A percentile compares a stretch with the other conserved stretches of the same genome.
These are phyloP conservation scores for Pythium scleroteichum DNA, from an alignment of 352 stramenopile species.

Conservation along the genomic window DNA sequence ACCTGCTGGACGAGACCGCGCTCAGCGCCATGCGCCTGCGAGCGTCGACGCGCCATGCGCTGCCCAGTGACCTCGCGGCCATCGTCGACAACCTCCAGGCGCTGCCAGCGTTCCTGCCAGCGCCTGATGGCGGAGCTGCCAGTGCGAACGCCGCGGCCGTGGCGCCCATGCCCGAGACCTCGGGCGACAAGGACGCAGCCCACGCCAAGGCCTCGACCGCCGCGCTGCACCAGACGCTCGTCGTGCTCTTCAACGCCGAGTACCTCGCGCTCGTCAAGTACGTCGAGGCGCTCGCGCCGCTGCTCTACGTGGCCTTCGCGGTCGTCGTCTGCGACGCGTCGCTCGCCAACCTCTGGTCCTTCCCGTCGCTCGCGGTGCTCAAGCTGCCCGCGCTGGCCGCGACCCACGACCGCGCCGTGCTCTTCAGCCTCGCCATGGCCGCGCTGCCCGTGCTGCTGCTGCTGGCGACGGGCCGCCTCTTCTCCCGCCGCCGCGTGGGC, in stretches of 20 bases:
- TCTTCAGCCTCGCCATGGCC: slow-evolving; percentile 1
- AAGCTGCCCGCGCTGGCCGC: slow-evolving; percentile 1
- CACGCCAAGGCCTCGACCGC: background rate
- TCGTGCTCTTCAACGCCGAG: slow-evolving; percentile 26
- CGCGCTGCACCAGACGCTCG: slow-evolving; percentile 9
- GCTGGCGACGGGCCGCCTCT: background rate
- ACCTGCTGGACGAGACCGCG: slow-evolving; percentile 10
- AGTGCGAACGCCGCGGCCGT: background rate
- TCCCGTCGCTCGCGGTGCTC: background rate
- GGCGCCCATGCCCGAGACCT: background rate
- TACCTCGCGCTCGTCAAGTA: slow-evolving; percentile 29
- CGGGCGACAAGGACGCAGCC: background rate
- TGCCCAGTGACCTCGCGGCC: slow-evolving; percentile 4
- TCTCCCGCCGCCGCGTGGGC: background rate
- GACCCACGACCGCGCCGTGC: slow-evolving; percentile 3
- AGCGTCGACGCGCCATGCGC: background rate
- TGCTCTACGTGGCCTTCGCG: slow-evolving; percentile 3
- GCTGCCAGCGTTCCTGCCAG: slow-evolving; percentile 6
- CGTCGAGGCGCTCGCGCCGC: slow-evolving; percentile 25
- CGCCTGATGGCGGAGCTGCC: background rate
- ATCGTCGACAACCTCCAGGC: slow-evolving; percentile 16
- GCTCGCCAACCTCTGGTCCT: background rate
- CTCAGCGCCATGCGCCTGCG: slow-evolving; percentile 4
- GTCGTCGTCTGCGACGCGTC: slow-evolving; percentile 3
- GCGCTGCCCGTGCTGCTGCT: slow-evolving; percentile 1